phyloP scores from a whole-genome alignment of 2,329 filamentous ascomycete species.

The Anisogramma anomala region DNA sequence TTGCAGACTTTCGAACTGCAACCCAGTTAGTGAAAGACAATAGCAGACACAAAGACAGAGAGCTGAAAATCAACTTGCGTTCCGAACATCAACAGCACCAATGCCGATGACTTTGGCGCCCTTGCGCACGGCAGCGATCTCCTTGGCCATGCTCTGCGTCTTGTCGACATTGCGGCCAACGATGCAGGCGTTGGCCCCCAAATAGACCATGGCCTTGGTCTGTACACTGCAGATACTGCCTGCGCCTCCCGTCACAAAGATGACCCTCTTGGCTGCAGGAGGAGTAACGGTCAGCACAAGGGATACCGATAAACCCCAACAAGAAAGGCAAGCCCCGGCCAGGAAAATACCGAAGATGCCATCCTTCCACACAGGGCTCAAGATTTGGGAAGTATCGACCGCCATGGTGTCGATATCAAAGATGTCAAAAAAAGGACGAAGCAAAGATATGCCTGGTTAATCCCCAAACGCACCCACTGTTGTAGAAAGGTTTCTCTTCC shows the following conservation, averaged over 20 bases:
- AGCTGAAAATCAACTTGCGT: constrained; percentile 32
- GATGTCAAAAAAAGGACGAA: background rate
- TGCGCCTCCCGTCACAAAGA: constrained; percentile 90
- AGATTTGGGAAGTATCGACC: constrained; percentile 45
- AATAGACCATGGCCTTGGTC: constrained; percentile 77
- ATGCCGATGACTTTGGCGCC: constrained; percentile 82
- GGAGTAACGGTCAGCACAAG: background rate
- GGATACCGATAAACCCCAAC: background rate
- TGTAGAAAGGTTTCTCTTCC: background rate
- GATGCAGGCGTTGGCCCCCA: constrained; percentile 90
- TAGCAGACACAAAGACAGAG: background rate
- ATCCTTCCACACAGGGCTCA: constrained; percentile 77
- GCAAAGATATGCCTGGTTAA: background rate
- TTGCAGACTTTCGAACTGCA: constrained; percentile 50
- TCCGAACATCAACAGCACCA: constrained; percentile 67
- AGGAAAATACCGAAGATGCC: constrained; percentile 61
- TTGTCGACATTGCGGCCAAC: constrained; percentile 82
- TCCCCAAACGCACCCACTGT: background rate
- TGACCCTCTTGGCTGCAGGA: constrained; percentile 63
- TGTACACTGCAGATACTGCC: constrained; percentile 91
- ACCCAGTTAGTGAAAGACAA: constrained; percentile 1
- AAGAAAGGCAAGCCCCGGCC: background rate
- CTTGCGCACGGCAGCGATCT: constrained; percentile 66
- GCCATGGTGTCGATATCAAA: no score
- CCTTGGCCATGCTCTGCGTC: constrained; percentile 67